These are phyloP conservation scores for Schizosaccharomyces japonicus DNA, from an alignment of 805 yeast species.

Conservation along the genomic window DNA sequence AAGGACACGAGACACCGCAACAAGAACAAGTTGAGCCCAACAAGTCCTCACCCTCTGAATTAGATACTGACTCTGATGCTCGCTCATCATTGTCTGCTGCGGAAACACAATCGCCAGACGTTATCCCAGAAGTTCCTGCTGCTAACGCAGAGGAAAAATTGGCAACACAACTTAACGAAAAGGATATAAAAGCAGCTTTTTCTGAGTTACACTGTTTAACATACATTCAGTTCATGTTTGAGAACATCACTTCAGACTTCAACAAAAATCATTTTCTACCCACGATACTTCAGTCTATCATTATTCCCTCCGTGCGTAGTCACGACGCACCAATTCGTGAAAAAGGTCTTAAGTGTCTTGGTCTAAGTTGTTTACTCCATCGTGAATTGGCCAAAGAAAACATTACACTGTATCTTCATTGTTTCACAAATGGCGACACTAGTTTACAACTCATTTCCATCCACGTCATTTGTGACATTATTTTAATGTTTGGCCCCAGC, in stretches of 20 bases:
- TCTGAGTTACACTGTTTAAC: constrained; percentile 32
- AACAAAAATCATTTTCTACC: constrained; percentile 40
- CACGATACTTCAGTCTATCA: constrained; percentile 50
- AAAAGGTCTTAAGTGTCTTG: constrained; percentile 51
- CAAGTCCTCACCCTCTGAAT: constrained; percentile 18
- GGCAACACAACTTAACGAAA: constrained; percentile 8
- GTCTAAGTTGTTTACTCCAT: constrained; percentile 56
- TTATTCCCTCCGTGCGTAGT: constrained; percentile 53
- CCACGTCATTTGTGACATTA: constrained; percentile 50
- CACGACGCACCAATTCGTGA: constrained; percentile 30
- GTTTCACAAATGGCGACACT: constrained; percentile 43
- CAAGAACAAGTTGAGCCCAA: not conserved
- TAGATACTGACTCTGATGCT: constrained; percentile 13
- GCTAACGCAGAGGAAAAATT: constrained; percentile 2
- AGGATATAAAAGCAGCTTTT: constrained; percentile 12
- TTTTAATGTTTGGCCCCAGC: constrained; percentile 56
- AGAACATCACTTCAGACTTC: constrained; percentile 31
- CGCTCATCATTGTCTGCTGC: constrained; percentile 9
- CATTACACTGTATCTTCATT: constrained; percentile 40
- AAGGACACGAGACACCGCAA: constrained; percentile 28
- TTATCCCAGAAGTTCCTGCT: not conserved
- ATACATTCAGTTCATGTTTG: constrained; percentile 45
- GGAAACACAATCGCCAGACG: not conserved
- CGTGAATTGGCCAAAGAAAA: constrained; percentile 37
- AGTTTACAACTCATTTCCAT: constrained; percentile 37